Conservation (phyloP, 495 filamentous ascomycete genomes). For the Achaetomiella virescens region DNA sequence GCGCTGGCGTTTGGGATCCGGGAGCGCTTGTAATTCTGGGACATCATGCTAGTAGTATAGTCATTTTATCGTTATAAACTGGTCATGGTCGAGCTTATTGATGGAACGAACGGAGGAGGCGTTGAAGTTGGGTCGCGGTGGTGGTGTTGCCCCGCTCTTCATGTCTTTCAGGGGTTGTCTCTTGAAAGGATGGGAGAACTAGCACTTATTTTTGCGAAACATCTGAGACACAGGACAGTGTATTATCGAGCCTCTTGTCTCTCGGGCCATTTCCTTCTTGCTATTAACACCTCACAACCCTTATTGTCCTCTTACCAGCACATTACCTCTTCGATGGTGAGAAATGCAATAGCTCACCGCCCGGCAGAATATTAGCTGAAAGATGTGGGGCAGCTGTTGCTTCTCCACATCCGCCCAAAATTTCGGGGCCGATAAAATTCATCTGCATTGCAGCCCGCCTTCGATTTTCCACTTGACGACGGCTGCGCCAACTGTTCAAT, state of each 20-base stretch:
- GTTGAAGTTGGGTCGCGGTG: neutral
- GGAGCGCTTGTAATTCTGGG: neutral
- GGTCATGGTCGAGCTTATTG: neutral
- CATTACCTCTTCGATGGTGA: too few relatives aligned
- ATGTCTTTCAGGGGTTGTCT: too few relatives aligned
- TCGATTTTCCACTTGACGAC: slow-evolving; percentile 19
- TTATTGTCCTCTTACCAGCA: too few relatives aligned
- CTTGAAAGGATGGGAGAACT: too few relatives aligned
- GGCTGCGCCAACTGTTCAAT: slow-evolving; percentile 8
- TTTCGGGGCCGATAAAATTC: slow-evolving; percentile 33
- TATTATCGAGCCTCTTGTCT: too few relatives aligned
- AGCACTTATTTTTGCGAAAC: too few relatives aligned
- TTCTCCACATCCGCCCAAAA: slow-evolving; percentile 31
- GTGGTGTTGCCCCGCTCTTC: neutral
- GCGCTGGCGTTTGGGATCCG: slow-evolving; percentile 19
- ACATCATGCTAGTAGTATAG: neutral
- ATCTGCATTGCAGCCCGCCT: slow-evolving; percentile 20
- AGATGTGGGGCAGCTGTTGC: neutral
- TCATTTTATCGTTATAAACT: neutral
- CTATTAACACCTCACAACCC: too few relatives aligned
- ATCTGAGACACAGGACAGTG: too few relatives aligned
- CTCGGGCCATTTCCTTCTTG: too few relatives aligned
- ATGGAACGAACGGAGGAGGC: neutral
- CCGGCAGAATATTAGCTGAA: slow-evolving; percentile 23
- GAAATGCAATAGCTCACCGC: too few relatives aligned